These are phyloP conservation scores for Aspergillus olivimuriae DNA, from an alignment of 495 filamentous ascomycete genomes.

Conservation along the genomic window DNA sequence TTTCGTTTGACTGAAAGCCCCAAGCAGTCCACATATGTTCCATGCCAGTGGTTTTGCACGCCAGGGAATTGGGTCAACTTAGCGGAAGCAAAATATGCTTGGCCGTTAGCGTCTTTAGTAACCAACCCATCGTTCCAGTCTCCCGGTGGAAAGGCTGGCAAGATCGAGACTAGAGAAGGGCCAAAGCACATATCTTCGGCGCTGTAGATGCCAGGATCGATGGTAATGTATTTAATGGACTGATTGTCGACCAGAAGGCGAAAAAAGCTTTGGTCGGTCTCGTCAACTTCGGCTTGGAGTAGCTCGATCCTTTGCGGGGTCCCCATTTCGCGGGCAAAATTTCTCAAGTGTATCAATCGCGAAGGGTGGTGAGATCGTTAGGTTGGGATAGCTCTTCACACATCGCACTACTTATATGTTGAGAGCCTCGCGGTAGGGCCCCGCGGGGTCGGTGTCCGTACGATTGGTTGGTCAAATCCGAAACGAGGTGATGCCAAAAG, in stretches of 20 bases:
- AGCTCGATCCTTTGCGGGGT: slow-evolving; percentile 15
- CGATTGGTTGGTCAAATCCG: too few relatives aligned
- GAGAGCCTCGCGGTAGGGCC: too few relatives aligned
- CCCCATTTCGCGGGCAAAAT: slow-evolving; percentile 6
- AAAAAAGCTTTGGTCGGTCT: slow-evolving; percentile 20
- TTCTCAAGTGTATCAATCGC: too few relatives aligned
- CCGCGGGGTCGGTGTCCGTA: too few relatives aligned
- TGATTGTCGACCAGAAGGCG: slow-evolving; percentile 24
- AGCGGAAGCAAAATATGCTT: slow-evolving; percentile 14
- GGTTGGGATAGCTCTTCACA: too few relatives aligned
- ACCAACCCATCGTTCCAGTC: slow-evolving; percentile 23
- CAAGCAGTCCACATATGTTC: slow-evolving; percentile 16
- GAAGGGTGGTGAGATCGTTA: too few relatives aligned
- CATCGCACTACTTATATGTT: too few relatives aligned
- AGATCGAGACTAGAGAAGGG: slow-evolving; percentile 15
- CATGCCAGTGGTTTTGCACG: slow-evolving; percentile 19
- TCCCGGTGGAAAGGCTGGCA: slow-evolving; percentile 16
- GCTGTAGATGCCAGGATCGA: slow-evolving; percentile 25
- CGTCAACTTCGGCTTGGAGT: slow-evolving; percentile 22
- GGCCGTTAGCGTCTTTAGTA: slow-evolving; percentile 8
- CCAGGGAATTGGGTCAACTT: slow-evolving; percentile 13
- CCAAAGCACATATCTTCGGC: slow-evolving; percentile 29
- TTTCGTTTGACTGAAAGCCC: slow-evolving; percentile 14
- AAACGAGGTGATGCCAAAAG: too few relatives aligned
- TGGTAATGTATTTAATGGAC: slow-evolving; percentile 28